Evolutionary conservation across 306 rosid species (phyloP).

Genomic region (Vigna reflexopilosa): DNA sequence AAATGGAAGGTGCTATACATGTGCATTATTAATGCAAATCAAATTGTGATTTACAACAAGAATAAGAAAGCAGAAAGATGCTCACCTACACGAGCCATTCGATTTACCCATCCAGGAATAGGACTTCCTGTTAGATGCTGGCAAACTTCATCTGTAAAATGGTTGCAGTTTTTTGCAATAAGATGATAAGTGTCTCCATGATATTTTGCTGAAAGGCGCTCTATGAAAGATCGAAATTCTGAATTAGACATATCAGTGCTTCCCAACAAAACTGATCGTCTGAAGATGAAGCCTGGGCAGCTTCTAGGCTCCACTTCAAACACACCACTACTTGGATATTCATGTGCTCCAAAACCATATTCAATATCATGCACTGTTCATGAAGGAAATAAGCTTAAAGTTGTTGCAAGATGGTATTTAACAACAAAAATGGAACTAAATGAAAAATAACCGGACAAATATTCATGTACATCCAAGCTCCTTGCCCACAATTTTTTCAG

Average conservation of each 20-base stretch:
- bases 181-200: conserved; percentile 96
- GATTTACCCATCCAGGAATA: conserved; percentile 96
- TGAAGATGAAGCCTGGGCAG: conserved; percentile 95
- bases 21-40: conserved; percentile 7
- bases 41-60: conserved; percentile 33
- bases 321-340: conserved; percentile 85
- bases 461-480: conserved; percentile 18
- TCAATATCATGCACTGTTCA: conserved; percentile 83
- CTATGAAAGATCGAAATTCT: conserved; percentile 82
- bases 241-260: conserved; percentile 77
- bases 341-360: conserved; percentile 95
- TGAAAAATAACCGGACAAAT: no score
- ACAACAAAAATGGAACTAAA: conserved; percentile 4
- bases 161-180: conserved; percentile 96
- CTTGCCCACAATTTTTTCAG: conserved; percentile 20
- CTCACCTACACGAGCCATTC: conserved; percentile 92
- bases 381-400: conserved; percentile 48
- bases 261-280: conserved; percentile 82
- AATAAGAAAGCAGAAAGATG: conserved; percentile 35
- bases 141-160: conserved; percentile 90
- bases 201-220: conserved; percentile 73
- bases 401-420: conserved; percentile 28
- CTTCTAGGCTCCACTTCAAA: conserved; percentile 96
- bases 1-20: background rate
- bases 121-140: conserved; percentile 82